phyloP scores from a whole-genome alignment of 1,139 yeast species.

The Petasospora rhodanensis region DNA sequence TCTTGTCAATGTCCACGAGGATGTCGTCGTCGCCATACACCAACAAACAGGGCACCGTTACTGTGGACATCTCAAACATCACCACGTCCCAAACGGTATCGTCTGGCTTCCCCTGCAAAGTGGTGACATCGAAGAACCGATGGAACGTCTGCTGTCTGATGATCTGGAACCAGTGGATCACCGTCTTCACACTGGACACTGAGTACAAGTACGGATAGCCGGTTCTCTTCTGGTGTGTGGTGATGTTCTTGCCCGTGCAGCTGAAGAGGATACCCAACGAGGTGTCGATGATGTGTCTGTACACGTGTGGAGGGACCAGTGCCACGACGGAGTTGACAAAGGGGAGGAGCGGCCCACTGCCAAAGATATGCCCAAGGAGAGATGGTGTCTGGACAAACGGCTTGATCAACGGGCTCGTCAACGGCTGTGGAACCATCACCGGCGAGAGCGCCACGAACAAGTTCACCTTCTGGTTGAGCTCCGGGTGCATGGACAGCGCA shows the following conservation, averaged over 20 bases:
- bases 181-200: slow-evolving; percentile 78
- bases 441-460: slow-evolving; percentile 76
- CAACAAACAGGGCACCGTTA: slow-evolving; percentile 53
- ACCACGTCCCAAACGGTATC: slow-evolving; percentile 16
- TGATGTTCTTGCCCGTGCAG: slow-evolving; percentile 67
- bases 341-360: slow-evolving; percentile 44
- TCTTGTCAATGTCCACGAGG: slow-evolving; percentile 66
- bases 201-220: slow-evolving; percentile 82
- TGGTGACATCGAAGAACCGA: slow-evolving; percentile 59
- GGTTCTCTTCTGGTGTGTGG: slow-evolving; percentile 60
- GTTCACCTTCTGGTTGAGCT: slow-evolving; percentile 58
- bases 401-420: slow-evolving; percentile 60
- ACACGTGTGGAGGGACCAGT: slow-evolving; percentile 69
- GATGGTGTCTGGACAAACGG: slow-evolving; percentile 11
- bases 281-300: slow-evolving; percentile 53
- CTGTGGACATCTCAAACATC: slow-evolving; percentile 1
- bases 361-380: slow-evolving; percentile 42
- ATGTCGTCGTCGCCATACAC: slow-evolving; percentile 75
- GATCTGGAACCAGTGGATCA: slow-evolving; percentile 92
- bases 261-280: slow-evolving; percentile 56
- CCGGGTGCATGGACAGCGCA: slow-evolving; percentile 58
- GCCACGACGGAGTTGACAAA: slow-evolving; percentile 72
- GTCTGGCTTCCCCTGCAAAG: slow-evolving; percentile 1
- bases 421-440: slow-evolving; percentile 83
- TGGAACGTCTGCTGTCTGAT: slow-evolving; percentile 68